A percentile compares a stretch with the other conserved stretches of the same genome.
Evolutionary conservation across 208 protist species (phyloP).

Genomic region (Leishmania braziliensis): DNA sequence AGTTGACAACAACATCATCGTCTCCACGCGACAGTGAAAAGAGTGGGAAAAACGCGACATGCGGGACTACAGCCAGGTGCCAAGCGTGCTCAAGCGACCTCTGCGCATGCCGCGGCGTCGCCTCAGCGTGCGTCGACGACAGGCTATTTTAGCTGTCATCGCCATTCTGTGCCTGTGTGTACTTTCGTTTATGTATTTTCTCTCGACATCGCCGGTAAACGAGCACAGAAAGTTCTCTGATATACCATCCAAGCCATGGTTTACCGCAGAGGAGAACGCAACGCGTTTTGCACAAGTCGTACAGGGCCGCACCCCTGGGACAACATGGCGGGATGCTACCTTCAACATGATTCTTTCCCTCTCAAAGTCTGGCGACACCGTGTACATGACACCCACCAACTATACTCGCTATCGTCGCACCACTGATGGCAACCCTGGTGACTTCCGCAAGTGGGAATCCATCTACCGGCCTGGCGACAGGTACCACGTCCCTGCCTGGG

Average conservation of each 20-base stretch:
- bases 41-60: neutral
- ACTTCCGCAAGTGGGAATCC: constrained; percentile 25
- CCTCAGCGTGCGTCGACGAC: neutral
- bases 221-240: neutral
- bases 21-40: neutral
- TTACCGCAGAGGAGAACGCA: neutral
- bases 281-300: neutral
- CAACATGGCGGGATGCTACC: constrained; percentile 8
- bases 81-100: constrained; percentile 6
- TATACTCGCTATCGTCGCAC: neutral
- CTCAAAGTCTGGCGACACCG: neutral
- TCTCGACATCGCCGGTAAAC: neutral
- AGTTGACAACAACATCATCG: neutral
- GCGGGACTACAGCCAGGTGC: neutral
- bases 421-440: neutral
- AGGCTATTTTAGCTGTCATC: neutral
- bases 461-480: constrained; percentile 21
- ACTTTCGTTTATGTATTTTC: neutral
- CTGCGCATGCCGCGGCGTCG: constrained; percentile 8
- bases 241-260: neutral
- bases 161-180: neutral
- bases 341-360: constrained; percentile 3
- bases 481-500: constrained; percentile 36
- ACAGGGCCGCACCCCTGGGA: constrained; percentile 1
- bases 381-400: constrained; percentile 11